Percentiles rank a stretch among this genome's conserved stretches.
Conservation (phyloP, 1,139 yeast genomes). For the Pichia sp. region DNA sequence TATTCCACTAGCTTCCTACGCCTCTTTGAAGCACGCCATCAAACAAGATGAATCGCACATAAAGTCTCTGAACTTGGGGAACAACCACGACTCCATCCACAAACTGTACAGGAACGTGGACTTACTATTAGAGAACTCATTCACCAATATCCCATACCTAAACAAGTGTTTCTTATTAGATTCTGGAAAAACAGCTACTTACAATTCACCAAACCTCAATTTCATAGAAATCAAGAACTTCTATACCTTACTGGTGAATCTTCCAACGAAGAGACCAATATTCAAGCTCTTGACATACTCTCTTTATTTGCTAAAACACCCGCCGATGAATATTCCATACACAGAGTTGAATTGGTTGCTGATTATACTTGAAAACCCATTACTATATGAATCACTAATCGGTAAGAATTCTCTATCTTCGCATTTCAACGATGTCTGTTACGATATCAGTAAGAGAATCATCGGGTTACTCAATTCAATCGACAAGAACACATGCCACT, state of each 20-base stretch:
- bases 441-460: conserved; percentile 63
- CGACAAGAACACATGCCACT: conserved; percentile 41
- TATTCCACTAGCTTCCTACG: conserved; percentile 2
- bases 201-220: conserved; percentile 47
- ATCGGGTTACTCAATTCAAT: conserved; percentile 64
- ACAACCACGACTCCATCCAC: conserved; percentile 1
- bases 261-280: conserved; percentile 63
- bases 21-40: conserved; percentile 5
- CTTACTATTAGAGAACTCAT: conserved; percentile 4
- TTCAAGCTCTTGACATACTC: conserved; percentile 51
- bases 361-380: conserved; percentile 63
- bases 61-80: background rate
- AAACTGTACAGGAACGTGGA: conserved; percentile 8
- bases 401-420: conserved; percentile 34
- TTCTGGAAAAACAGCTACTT: conserved; percentile 19
- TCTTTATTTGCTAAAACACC: conserved; percentile 46
- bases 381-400: conserved; percentile 46
- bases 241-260: conserved; percentile 41
- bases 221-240: conserved; percentile 41
- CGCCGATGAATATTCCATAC: conserved; percentile 38
- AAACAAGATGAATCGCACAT: background rate
- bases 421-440: conserved; percentile 54
- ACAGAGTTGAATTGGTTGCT: conserved; percentile 51
- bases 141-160: conserved; percentile 36
- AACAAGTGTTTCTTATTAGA: conserved; percentile 49